A percentile compares a stretch with the other conserved stretches of the same genome.
phyloP scores from a whole-genome alignment of 1,284 basidiomycete species.

The Inonotus obliquus region DNA sequence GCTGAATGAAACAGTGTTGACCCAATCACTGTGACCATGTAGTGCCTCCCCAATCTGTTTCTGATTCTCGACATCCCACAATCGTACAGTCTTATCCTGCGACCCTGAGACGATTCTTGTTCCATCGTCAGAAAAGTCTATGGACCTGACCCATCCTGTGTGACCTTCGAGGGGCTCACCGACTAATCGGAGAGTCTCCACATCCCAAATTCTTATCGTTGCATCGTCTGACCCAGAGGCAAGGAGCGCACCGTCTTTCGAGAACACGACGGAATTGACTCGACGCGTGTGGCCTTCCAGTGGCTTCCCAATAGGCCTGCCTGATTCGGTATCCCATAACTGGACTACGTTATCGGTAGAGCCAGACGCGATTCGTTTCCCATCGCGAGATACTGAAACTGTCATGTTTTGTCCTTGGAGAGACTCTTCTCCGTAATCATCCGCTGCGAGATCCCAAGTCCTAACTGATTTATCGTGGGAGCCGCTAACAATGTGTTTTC shows the following conservation, averaged over 20 bases:
- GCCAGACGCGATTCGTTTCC: not conserved
- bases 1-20: conserved; percentile 11
- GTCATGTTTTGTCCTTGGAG: conserved; percentile 78
- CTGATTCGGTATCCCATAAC: conserved; percentile 83
- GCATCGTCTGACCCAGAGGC: conserved; percentile 90
- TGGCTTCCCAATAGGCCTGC: conserved; percentile 74
- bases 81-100: conserved; percentile 7
- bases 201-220: conserved; percentile 87
- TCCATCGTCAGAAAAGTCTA: conserved; percentile 7
- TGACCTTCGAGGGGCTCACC: conserved; percentile 5
- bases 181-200: not conserved
- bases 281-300: conserved; percentile 84
- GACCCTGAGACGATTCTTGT: conserved; percentile 12
- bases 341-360: conserved; percentile 27
- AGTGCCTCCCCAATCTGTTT: not conserved
- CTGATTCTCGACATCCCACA: conserved; percentile 13
- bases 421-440: conserved; percentile 54
- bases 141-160: conserved; percentile 2
- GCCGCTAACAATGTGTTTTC: conserved; percentile 8
- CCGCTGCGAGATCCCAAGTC: conserved; percentile 53
- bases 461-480: conserved; percentile 5
- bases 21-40: not conserved
- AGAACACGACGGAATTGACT: conserved; percentile 85
- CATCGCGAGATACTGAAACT: conserved; percentile 27
- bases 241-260: conserved; percentile 74